A percentile compares a stretch with the other conserved stretches of the same genome.
phyloP scores from a whole-genome alignment of 1,139 yeast species.

The Yamadazyma songkhlaensis region DNA sequence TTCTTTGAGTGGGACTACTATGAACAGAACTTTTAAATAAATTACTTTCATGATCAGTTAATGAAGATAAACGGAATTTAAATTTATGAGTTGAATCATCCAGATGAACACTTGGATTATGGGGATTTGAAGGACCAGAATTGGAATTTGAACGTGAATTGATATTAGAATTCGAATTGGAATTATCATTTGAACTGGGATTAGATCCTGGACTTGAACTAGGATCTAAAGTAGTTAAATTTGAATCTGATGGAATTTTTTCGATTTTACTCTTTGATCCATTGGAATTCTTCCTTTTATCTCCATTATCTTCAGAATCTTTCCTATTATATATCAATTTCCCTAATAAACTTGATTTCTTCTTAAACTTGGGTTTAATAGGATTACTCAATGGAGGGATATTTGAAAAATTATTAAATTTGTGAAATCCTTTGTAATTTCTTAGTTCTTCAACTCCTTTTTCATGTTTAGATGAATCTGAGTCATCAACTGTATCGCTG shows the following conservation, averaged over 20 bases:
- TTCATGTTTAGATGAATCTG: neutral
- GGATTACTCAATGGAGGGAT: conserved; percentile 53
- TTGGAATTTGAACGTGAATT: conserved; percentile 1
- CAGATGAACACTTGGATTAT: conserved; percentile 3
- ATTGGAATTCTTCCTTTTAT: conserved; percentile 1
- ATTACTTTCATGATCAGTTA: conserved; percentile 19
- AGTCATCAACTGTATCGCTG: conserved; percentile 9
- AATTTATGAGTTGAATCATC: conserved; percentile 16
- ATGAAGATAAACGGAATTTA: conserved; percentile 37
- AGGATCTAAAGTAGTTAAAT: neutral
- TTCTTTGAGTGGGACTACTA: conserved; percentile 3
- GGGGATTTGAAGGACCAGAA: neutral
- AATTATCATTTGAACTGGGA: conserved; percentile 2
- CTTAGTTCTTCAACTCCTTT: conserved; percentile 7
- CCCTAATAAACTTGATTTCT: conserved; percentile 44
- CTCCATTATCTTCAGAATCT: conserved; percentile 20
- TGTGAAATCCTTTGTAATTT: conserved; percentile 51
- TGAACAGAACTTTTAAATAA: conserved; percentile 6
- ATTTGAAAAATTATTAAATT: conserved; percentile 26
- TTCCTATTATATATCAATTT: conserved; percentile 45
- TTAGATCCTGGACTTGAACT: neutral
- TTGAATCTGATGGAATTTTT: neutral
- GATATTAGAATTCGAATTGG: conserved; percentile 3
- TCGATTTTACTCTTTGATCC: conserved; percentile 1
- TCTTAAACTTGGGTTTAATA: conserved; percentile 46